phyloP scores from a whole-genome alignment of 257 asterid genomes.

The Thymus quinquecostatus region DNA sequence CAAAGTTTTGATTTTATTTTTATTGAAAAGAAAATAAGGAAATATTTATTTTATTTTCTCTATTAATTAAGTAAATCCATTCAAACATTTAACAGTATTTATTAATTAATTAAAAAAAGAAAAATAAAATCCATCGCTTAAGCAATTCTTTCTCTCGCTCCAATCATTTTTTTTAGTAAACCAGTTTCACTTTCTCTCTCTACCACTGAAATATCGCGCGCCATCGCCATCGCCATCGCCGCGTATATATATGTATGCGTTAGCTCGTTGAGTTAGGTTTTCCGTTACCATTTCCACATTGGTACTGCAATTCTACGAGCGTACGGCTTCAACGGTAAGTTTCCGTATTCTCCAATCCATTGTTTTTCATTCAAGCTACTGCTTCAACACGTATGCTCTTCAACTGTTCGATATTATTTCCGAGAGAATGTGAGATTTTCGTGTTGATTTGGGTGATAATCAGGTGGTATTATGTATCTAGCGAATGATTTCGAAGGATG shows the following conservation, averaged over 20 bases:
- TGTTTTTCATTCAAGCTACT: constrained; percentile 7
- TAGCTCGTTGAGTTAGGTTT: constrained; percentile 39
- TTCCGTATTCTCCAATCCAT: constrained; percentile 19
- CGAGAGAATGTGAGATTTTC: not conserved
- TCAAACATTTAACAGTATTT: no score
- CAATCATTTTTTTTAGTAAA: constrained; percentile 26
- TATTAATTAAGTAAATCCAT: no score
- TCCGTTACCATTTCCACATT: constrained; percentile 36
- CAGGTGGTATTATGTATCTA: constrained; percentile 56
- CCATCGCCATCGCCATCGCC: constrained; percentile 26
- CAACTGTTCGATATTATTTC: constrained; percentile 17
- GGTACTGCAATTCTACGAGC: constrained; percentile 36
- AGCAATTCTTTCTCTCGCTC: constrained; percentile 32
- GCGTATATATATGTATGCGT: constrained; percentile 11
- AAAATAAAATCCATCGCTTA: constrained; percentile 24
- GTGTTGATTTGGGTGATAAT: constrained; percentile 32
- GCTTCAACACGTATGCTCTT: not conserved
- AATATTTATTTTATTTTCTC: no score
- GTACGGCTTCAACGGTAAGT: constrained; percentile 42
- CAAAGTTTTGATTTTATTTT: not conserved
- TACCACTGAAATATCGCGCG: constrained; percentile 32
- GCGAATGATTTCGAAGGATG: constrained; percentile 40
- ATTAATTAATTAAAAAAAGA: not conserved
- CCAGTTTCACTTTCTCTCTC: constrained; percentile 24
- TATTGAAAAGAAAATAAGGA: no score